A percentile compares a stretch with the other conserved stretches of the same genome.
Conservation (phyloP, 2,329 filamentous ascomycete species). For the Tolypocladium amazonense region DNA sequence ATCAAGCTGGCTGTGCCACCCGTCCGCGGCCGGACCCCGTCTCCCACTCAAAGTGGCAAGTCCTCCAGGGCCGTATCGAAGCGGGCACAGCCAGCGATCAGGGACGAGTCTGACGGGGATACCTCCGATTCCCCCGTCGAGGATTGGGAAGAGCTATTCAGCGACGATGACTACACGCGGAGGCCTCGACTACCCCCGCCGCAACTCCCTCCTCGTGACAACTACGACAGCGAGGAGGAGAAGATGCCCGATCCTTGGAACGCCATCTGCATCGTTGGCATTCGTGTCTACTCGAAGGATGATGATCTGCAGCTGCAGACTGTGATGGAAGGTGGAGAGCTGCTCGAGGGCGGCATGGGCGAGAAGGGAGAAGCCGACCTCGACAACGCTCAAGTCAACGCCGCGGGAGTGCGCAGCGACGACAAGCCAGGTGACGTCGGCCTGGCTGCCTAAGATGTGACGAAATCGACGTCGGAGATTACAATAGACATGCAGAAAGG, state of each 20-base stretch:
- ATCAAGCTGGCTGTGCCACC: conserved; percentile 24
- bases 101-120: conserved; percentile 37
- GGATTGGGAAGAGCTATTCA: conserved; percentile 50
- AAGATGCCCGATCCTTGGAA: conserved; percentile 50
- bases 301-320: conserved; percentile 41
- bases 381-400: conserved; percentile 46
- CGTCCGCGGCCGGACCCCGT: conserved; percentile 13
- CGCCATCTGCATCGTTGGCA: conserved; percentile 48
- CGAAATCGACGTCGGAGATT: conserved; percentile 1
- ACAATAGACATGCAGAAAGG: neutral
- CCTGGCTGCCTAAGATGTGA: conserved; percentile 7
- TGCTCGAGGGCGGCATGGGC: conserved; percentile 45
- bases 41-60: conserved; percentile 5
- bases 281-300: conserved; percentile 52
- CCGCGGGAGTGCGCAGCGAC: conserved; percentile 30
- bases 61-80: conserved; percentile 2
- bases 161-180: conserved; percentile 44
- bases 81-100: conserved; percentile 9
- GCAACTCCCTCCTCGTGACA: conserved; percentile 21
- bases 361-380: conserved; percentile 44
- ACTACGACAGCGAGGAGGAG: conserved; percentile 46
- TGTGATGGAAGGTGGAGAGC: conserved; percentile 43
- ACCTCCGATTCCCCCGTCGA: conserved; percentile 50
- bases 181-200: conserved; percentile 33
- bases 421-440: neutral